Percentiles rank a stretch among this genome's conserved stretches.
phyloP scores from a whole-genome alignment of 345 rosid species.

The Eucalyptus curtisii region DNA sequence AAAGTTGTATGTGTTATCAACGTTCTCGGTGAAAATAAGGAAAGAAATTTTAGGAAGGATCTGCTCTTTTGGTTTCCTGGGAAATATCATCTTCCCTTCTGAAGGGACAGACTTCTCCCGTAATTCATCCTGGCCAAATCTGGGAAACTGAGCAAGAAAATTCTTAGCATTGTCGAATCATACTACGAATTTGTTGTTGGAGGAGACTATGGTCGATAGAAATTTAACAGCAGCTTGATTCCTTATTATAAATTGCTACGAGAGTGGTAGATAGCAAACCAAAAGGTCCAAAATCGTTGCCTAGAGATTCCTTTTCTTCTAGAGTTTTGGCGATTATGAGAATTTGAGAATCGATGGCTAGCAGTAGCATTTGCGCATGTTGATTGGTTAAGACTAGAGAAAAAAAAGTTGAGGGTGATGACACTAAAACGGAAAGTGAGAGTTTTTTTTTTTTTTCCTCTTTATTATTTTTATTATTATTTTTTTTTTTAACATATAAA shows the following conservation, averaged over 20 bases:
- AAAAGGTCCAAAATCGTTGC: background rate
- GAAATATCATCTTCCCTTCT: background rate
- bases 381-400: too few relatives aligned
- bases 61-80: background rate
- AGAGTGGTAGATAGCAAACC: background rate
- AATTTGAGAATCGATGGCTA: background rate
- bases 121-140: background rate
- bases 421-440: too few relatives aligned
- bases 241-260: background rate
- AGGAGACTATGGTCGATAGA: background rate
- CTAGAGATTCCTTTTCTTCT: background rate
- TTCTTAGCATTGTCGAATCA: background rate
- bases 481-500: too few relatives aligned
- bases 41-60: background rate
- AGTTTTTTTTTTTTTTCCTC: too few relatives aligned
- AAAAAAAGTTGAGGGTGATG: too few relatives aligned
- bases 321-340: background rate
- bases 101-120: background rate
- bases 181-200: background rate
- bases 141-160: background rate
- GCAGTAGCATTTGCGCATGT: background rate
- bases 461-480: too few relatives aligned
- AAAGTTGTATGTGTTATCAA: background rate
- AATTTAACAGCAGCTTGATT: background rate
- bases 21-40: background rate